Base-by-base conservation (phyloP, 1,139 yeast species). In the Debaryomycetaceae sp. region DNA sequence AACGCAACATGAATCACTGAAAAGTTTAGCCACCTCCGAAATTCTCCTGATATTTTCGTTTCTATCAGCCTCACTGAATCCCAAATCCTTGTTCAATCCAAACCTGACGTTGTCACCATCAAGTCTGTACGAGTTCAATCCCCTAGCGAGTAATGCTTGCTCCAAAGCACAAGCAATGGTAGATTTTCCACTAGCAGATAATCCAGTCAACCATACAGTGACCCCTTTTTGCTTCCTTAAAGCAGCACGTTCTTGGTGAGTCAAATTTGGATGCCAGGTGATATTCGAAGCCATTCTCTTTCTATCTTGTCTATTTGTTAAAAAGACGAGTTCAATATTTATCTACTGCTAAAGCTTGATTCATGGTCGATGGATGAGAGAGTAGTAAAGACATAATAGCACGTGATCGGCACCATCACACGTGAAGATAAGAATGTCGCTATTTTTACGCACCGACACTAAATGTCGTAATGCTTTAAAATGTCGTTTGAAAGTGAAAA, bases 91-190 rank as follows among this genome's bases (percentile, higher is more conserved):
- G 77, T 91, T 91, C 59, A 91, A 76, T 0, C 98, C 98, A 59
- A 91, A 91, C 57, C 98, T 81, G 55, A 91, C 80, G 63, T 91
- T 91, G 68, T 91, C 98, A 57, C 98, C 98, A 62, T 91, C 98
- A 52, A 91, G 75, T 63, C 98, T 81, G 70, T 91, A 91, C 29
- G 96, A 80, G 52, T 82, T 77, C 53, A 84, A 69, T 24, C 84
- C 81, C 54, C 81, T 72, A 53, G 83, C 80, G 51, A 91, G 76
- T 47, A 91, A 72, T 48, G 81, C 74, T 68, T 87, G 95, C 66
- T 91, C 98, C 48, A 91, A 76, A 6, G 96, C 97, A 64, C 96
- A 87, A 2, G 98, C 98, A 61, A 91, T 87, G 44, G 97, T 91
- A 58, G 93, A 84, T 66, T 91, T 91, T 49, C 98, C 98, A 44